These are phyloP conservation scores for Prinsepia uniflora DNA, from an alignment of 306 rosid genomes.

Conservation along the genomic window DNA sequence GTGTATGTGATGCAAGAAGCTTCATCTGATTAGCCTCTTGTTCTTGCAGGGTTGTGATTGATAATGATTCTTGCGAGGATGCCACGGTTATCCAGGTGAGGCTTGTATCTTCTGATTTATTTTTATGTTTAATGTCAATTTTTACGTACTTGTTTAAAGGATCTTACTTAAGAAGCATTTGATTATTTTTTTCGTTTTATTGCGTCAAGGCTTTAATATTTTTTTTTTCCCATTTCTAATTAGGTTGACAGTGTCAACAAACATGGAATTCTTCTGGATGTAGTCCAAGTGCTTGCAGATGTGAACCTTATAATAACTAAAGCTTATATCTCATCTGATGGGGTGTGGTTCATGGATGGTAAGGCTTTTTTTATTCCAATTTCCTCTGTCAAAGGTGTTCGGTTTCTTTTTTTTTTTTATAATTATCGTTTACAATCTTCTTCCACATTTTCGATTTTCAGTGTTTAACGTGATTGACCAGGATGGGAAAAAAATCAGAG, in stretches of 20 bases:
- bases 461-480: conserved; percentile 76
- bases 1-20: conserved; percentile 3
- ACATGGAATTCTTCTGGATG: conserved; percentile 86
- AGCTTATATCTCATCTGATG: conserved; percentile 92
- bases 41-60: conserved; percentile 80
- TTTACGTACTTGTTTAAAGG: neutral
- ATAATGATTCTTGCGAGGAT: conserved; percentile 65
- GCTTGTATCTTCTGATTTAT: conserved; percentile 3
- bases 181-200: neutral
- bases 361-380: conserved; percentile 19
- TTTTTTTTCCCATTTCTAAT: conserved; percentile 1
- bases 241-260: conserved; percentile 92
- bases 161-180: conserved; percentile 8
- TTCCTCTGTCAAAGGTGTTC: neutral
- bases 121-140: neutral
- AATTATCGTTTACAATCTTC: neutral
- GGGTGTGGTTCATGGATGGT: conserved; percentile 99
- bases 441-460: conserved; percentile 31
- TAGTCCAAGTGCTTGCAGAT: conserved; percentile 87
- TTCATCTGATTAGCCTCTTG: conserved; percentile 30
- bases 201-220: neutral
- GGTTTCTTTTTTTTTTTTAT: conserved; percentile 20
- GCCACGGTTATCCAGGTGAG: conserved; percentile 81
- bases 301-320: conserved; percentile 72
- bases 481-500: conserved; percentile 81